Evolutionary conservation across 352 stramenopile species (phyloP).

Genomic region (Globisporangium middletonii): DNA sequence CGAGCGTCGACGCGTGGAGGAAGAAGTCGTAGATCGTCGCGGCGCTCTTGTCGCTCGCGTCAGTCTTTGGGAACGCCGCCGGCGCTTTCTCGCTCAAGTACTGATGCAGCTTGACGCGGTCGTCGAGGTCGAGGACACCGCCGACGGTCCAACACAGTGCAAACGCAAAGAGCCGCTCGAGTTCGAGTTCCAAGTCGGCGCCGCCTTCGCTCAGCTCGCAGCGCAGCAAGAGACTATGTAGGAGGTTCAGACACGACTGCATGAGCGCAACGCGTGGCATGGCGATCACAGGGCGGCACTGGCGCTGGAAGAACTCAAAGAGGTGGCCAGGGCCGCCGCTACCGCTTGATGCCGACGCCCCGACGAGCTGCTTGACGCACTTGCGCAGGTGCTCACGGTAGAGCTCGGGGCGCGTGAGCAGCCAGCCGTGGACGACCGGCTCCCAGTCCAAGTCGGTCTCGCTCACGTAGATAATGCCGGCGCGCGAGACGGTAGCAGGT

Average conservation of each 20-base stretch:
- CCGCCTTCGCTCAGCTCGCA: constrained; percentile 56
- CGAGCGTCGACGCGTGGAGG: constrained; percentile 83
- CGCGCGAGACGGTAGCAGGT: constrained; percentile 87
- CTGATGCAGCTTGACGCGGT: constrained; percentile 63
- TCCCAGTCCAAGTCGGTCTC: constrained; percentile 74
- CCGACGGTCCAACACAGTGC: constrained; percentile 79
- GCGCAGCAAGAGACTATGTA: constrained; percentile 46
- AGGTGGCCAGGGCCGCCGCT: constrained; percentile 3
- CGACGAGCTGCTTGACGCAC: constrained; percentile 42
- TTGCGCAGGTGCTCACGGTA: constrained; percentile 38
- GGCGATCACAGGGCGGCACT: constrained; percentile 66
- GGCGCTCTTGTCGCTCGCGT: constrained; percentile 12
- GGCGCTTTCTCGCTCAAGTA: constrained; percentile 48
- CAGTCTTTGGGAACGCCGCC: constrained; percentile 18
- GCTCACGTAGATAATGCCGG: constrained; percentile 90
- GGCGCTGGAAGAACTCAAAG: constrained; percentile 13
- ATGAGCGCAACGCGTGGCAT: constrained; percentile 69
- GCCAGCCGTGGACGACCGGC: constrained; percentile 58
- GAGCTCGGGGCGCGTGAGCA: constrained; percentile 36
- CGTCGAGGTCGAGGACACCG: constrained; percentile 78
- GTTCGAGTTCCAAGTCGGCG: constrained; percentile 49
- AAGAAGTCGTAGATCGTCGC: constrained; percentile 91
- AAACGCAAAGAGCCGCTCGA: constrained; percentile 85
- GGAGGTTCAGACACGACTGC: constrained; percentile 61
- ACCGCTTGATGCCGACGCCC: constrained; percentile 14